Base-by-base conservation (phyloP, 352 stramenopile genomes). In the Globisporangium carolinianum region DNA sequence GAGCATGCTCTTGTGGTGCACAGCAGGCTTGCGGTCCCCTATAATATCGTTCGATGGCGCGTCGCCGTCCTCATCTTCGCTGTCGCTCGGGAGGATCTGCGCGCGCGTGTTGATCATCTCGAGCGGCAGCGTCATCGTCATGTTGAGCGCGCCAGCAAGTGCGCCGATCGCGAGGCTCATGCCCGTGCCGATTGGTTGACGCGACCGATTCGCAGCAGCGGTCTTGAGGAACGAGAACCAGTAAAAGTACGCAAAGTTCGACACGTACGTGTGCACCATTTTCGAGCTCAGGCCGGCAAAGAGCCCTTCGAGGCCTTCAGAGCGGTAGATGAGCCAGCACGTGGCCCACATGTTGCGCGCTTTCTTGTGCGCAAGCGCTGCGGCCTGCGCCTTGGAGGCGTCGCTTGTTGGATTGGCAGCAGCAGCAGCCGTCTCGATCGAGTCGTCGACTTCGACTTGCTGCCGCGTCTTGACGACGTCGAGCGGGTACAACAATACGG, bases 101-200 rank as follows among this genome's bases (percentile, higher is more conserved):
- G 89, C 83, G 58, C 79, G 78, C 24, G 86, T 94, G 59, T 89
- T 91, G 66, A 95, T 88, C 71, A 93, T 89, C 61, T 95, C 86
- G 42, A 94, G 65, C 12, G 86, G 86, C 46, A 95, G 71, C 39
- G 86, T 95, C 72, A 95, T 91, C 45, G 71, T 79, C 77, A 92
- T 90, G 66, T 95, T 94, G 47, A 95, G 69, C n/a, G 81, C 84
- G 37, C 86, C 86, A 7, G 86, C 86, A 5, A 82, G 63, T 37
- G 84, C 83, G n/a, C 82, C 86, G 35, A 92, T 71, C 35, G 89
- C 60, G 52, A 95, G 64, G 66, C 87, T 94, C 59, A 83, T 73
- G 18, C 75, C 71, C 11, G 82, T 90, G 52, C 76, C 75, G 43
- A 87, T 73, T 35, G 69, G 59, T 53, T 67, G 72, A 32, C 58